These are phyloP conservation scores for Streptanthus diversifolius DNA, from an alignment of 345 rosid species.

Conservation along the genomic window DNA sequence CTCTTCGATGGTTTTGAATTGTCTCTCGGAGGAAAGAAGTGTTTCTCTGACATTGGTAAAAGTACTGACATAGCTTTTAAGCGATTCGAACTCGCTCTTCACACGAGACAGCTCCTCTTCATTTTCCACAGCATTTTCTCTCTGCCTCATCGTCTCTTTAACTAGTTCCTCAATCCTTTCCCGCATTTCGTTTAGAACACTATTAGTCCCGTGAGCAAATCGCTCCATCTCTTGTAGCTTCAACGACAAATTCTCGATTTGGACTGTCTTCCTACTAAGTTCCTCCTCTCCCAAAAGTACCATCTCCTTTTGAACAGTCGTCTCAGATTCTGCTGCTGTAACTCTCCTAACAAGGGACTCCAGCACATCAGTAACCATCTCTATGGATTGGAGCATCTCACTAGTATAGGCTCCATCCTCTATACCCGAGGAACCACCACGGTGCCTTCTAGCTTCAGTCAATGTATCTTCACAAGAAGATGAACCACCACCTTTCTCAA, in stretches of 20 bases:
- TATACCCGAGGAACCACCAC: constrained; percentile 42
- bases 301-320: constrained; percentile 77
- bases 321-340: constrained; percentile 79
- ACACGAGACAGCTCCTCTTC: constrained; percentile 91
- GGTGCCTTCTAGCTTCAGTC: constrained; percentile 15
- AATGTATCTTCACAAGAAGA: constrained; percentile 30
- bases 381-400: constrained; percentile 71
- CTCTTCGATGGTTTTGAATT: constrained; percentile 84
- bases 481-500: constrained; percentile 54
- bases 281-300: constrained; percentile 72
- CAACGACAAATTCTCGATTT: constrained; percentile 72
- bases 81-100: constrained; percentile 81
- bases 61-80: constrained; percentile 79
- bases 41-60: constrained; percentile 91
- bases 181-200: constrained; percentile 68
- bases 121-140: constrained; percentile 76
- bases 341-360: constrained; percentile 83
- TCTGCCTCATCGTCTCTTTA: constrained; percentile 86
- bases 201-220: constrained; percentile 71
- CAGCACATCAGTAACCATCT: constrained; percentile 70
- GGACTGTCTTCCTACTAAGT: constrained; percentile 60
- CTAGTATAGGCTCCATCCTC: constrained; percentile 57
- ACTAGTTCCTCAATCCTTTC: constrained; percentile 88
- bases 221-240: constrained; percentile 86
- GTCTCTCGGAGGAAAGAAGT: constrained; percentile 89